Base-by-base conservation (phyloP, 305 asterid genomes). In the Rubia peregrina region DNA sequence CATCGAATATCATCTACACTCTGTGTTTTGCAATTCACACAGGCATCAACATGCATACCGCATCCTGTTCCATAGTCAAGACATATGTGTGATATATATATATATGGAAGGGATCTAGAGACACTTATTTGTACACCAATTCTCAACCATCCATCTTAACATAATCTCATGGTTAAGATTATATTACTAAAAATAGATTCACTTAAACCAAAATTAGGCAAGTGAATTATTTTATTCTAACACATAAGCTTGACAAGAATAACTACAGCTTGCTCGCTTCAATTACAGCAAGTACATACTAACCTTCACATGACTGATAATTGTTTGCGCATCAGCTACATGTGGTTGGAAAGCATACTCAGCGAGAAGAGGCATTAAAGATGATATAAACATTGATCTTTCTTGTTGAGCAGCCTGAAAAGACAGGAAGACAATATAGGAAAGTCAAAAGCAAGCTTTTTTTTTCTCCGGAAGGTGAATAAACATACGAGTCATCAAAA, bases 351-450 rank as follows among this genome's bases (percentile, higher is more conserved):
- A 93, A 76, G 90, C 86, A 88, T 95, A 90, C 81, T 95, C 97
- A 55, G 87, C 93, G 76, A 95, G 99, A 87, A 95, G 97, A 64
- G 97, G 95, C 95, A 90, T 82, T 77, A 95, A 75, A 68, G 95
- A 86, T 73, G 88, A 78, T 75, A 92, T 83, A 74, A 86, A 90
- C 38, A 85, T 87, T 74, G 97, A 85, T 80, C 95, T 83, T 83
- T 95, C 98, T 83, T 90, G 90, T 78, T 90, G 93, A 40, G 96
- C 94, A 79, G 92, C 96, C 98, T 95, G 95, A 80, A 83, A 83
- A 68, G 70, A 21, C 62, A 83, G 76, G 74, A 78, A 65, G 72
- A 69, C 69, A 72, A 77, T 76, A 75, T 68, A 76, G 73, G 17
- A 56, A 36, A n/a, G 19, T 12, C 64, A 51, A 55, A 19, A 17